A percentile compares a stretch with the other conserved stretches of the same genome.
phyloP scores from a whole-genome alignment of 2,329 filamentous ascomycete species.

The Trichoderma semiorbis region DNA sequence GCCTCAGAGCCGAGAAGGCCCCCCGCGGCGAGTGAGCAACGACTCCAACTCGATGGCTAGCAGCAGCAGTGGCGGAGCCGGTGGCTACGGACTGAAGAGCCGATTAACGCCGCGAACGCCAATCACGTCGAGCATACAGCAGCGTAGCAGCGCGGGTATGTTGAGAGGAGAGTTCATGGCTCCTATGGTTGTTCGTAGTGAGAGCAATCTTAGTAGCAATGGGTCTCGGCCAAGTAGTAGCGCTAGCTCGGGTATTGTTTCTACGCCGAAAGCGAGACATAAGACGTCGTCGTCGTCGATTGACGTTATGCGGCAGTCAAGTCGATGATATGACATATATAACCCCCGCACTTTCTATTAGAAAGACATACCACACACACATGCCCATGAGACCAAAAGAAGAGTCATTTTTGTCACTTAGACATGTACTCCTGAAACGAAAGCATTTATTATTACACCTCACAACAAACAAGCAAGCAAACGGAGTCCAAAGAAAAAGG shows the following conservation, averaged over 20 bases:
- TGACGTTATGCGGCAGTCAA: constrained; percentile 13
- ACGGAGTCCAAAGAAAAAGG: neutral
- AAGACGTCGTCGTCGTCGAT: constrained; percentile 6
- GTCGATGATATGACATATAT: neutral
- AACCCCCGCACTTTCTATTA: neutral
- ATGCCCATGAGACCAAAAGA: neutral
- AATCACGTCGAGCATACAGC: constrained; percentile 27
- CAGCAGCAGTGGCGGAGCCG: constrained; percentile 16
- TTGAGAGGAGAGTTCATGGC: constrained; percentile 21
- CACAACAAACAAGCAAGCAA: neutral
- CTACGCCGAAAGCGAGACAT: constrained; percentile 12
- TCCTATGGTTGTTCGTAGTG: constrained; percentile 36
- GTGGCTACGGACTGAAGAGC: constrained; percentile 30
- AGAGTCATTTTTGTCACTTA: neutral
- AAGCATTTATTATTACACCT: neutral
- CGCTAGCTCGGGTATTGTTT: neutral
- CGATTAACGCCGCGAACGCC: constrained; percentile 38
- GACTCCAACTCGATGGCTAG: constrained; percentile 32
- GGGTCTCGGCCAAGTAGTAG: constrained; percentile 21
- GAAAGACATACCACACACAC: neutral
- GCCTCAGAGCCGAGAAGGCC: constrained; percentile 41
- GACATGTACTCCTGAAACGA: neutral
- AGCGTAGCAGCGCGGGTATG: constrained; percentile 22
- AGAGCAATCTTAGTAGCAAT: constrained; percentile 35
- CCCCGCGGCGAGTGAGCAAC: constrained; percentile 41